phyloP scores from a whole-genome alignment of 345 rosid genomes.

The Dimocarpus longan region DNA sequence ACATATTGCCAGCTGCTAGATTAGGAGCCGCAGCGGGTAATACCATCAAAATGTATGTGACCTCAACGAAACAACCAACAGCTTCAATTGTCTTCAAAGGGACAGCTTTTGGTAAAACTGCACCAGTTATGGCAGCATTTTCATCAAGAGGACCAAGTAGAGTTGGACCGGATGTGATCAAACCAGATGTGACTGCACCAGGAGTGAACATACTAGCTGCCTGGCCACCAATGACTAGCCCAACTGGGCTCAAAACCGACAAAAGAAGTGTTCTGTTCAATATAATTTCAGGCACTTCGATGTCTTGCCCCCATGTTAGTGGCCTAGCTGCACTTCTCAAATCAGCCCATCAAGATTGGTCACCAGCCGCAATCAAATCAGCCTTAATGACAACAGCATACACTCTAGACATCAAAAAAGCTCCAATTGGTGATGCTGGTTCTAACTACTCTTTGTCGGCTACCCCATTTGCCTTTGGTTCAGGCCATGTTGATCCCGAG shows the following conservation, averaged over 20 bases:
- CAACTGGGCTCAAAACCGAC: conserved; percentile 49
- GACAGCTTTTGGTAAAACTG: conserved; percentile 53
- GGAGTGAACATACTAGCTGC: conserved; percentile 82
- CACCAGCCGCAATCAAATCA: conserved; percentile 84
- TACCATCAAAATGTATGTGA: conserved; percentile 41
- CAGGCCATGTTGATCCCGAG: conserved; percentile 62
- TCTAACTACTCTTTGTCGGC: conserved; percentile 23
- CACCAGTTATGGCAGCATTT: conserved; percentile 74
- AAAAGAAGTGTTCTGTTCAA: conserved; percentile 64
- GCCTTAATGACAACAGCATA: conserved; percentile 89
- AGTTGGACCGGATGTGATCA: conserved; percentile 56
- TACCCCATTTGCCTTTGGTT: conserved; percentile 50
- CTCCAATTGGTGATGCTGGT: conserved; percentile 35
- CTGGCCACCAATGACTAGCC: conserved; percentile 62
- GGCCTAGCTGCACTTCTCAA: conserved; percentile 79
- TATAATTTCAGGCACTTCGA: conserved; percentile 80
- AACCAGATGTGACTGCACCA: conserved; percentile 84
- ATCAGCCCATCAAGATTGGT: conserved; percentile 70
- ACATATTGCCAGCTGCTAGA: conserved; percentile 58
- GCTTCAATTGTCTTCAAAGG: conserved; percentile 63
- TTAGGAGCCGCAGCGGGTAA: conserved; percentile 55
- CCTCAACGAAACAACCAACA: conserved; percentile 42
- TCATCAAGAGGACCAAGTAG: conserved; percentile 80
- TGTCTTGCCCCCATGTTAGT: conserved; percentile 84
- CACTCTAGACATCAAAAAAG: conserved; percentile 44